Evolutionary conservation across 2,329 filamentous ascomycete species (phyloP).

Genomic region (Colletotrichum siamense): DNA sequence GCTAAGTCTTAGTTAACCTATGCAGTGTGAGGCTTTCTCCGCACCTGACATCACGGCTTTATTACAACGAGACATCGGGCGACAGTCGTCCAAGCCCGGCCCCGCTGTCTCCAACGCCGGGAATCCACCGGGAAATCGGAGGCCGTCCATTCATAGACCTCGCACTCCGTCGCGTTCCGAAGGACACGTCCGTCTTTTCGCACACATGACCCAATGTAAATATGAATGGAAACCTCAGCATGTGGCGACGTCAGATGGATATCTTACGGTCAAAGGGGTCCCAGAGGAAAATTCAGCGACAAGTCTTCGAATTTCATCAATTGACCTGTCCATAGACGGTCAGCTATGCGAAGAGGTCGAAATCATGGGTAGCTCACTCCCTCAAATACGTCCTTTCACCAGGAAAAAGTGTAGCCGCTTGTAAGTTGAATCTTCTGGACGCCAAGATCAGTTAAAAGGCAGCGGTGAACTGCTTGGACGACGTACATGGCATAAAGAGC

Average conservation of each 20-base stretch:
- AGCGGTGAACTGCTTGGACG: background rate
- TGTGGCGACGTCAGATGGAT: background rate
- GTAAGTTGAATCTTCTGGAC: background rate
- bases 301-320: background rate
- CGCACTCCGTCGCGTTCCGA: background rate
- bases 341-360: background rate
- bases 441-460: background rate
- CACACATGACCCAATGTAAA: background rate
- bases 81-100: background rate
- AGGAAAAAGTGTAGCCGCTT: background rate
- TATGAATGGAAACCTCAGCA: background rate
- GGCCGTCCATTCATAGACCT: background rate
- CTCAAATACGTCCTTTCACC: background rate
- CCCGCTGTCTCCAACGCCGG: background rate
- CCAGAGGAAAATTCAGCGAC: background rate
- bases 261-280: background rate
- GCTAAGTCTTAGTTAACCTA: background rate
- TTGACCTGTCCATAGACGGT: background rate
- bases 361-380: background rate
- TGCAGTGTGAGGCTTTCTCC: background rate
- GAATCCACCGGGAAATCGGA: slow-evolving; percentile 21
- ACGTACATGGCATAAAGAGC: background rate
- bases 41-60: background rate
- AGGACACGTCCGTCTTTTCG: background rate
- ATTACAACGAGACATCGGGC: background rate